A percentile compares a stretch with the other conserved stretches of the same genome.
phyloP scores from a whole-genome alignment of 805 yeast genomes.

The Saccharomycopsis selenospora region DNA sequence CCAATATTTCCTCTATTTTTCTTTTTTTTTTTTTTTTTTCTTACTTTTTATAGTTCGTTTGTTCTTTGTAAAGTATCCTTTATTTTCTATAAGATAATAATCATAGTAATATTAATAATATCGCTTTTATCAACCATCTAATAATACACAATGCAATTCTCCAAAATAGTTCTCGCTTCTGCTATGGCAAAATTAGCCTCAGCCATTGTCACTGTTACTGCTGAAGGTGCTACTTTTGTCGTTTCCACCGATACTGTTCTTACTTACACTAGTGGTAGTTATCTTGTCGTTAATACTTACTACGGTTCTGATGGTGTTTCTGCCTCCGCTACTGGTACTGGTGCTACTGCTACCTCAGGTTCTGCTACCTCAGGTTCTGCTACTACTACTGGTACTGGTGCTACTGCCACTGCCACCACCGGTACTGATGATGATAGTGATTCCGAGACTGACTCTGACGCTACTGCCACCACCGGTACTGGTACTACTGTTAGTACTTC shows the following conservation, averaged over 20 bases:
- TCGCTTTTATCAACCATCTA: no score
- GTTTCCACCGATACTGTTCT: conserved; percentile 19
- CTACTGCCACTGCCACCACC: not conserved
- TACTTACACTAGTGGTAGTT: conserved; percentile 19
- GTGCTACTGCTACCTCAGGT: conserved; percentile 7
- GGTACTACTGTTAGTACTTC: conserved; percentile 1
- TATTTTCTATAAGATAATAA: no score
- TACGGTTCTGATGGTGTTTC: conserved; percentile 7
- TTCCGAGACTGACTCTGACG: no score
- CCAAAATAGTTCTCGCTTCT: conserved; percentile 1
- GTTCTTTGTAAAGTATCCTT: no score
- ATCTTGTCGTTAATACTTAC: conserved; percentile 19
- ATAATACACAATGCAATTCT: conserved; percentile 1
- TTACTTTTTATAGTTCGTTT: no score
- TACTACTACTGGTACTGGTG: not conserved
- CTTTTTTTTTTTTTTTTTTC: no score
- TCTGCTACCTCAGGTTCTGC: conserved; percentile 1
- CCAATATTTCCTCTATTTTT: no score
- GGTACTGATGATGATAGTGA: no score
- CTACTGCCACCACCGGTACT: conserved; percentile 3
- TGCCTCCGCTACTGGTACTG: conserved; percentile 8
- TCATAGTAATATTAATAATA: no score
- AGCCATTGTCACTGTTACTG: conserved; percentile 1
- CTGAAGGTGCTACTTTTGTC: conserved; percentile 3
- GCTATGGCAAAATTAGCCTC: not conserved